Base-by-base conservation (phyloP, 495 filamentous ascomycete species). In the Poronia punctata region DNA sequence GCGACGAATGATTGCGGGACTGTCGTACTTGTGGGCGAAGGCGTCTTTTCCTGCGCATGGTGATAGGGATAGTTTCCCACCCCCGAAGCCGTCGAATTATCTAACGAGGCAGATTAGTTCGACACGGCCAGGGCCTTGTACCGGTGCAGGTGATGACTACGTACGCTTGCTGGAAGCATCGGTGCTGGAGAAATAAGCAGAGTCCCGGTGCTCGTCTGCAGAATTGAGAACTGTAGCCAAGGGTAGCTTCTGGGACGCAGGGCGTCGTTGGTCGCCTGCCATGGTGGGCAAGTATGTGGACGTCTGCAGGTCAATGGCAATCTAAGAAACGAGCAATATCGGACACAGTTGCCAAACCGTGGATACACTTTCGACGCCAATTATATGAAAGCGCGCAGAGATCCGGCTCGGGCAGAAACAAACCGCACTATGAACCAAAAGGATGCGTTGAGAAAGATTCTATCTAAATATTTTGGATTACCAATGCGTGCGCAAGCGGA, bases 131-230 rank as follows among this genome's bases (percentile, higher is more conserved):
- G 17, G 39, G 16, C n/a, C n/a, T n/a, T n/a, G n/a, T n/a, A n/a
- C n/a, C n/a, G n/a, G n/a, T n/a, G n/a, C 18, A 38, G 38, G 30
- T 18, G 45, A 22, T 10, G 16, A 27, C 19, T 27, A 53, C 68
- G 54, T 46, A 77, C 73, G 73, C 53, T 77, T 77, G 60, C 71
- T 75, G 4, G 70, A 70, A 23, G 65, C 64, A 54, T 71, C 73
- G n/a, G 65, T 70, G 26, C 64, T 67, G 16, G 70, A 74, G 38
- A 61, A 75, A 39, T 75, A 77, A 8, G 71, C 72, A 23, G 71
- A 75, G 50, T 77, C 73, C 15, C 72, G 60, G 38, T 73, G 52
- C 5, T 74, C 70, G 14, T 73, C 67, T 1, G 71, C 64, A 18
- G 61, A 46, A 43, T 75, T 76, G 20, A 76, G 52, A 9, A 76